Evolutionary conservation across 2,329 filamentous ascomycete genomes (phyloP).

Genomic region (Tolypocladium inflatum): DNA sequence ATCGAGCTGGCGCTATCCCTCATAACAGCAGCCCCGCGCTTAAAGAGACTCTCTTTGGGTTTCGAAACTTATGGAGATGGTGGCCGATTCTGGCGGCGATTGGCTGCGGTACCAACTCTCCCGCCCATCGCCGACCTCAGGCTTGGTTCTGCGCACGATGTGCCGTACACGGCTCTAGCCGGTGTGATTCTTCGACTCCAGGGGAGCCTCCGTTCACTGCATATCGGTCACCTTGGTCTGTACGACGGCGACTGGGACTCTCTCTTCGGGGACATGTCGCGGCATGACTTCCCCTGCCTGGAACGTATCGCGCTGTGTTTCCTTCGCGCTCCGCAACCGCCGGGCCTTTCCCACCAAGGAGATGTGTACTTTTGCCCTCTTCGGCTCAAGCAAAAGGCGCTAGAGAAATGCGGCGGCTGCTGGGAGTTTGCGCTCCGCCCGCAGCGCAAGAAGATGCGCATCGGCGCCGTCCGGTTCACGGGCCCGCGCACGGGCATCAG

Average conservation of each 20-base stretch:
- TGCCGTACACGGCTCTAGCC: not conserved
- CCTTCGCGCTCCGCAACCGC: not conserved
- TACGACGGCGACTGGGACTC: not conserved
- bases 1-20: not conserved
- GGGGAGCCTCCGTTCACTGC: not conserved
- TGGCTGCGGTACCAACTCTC: not conserved
- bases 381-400: not conserved
- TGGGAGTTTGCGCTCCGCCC: not conserved
- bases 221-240: not conserved
- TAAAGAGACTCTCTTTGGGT: not conserved
- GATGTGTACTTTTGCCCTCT: not conserved
- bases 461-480: not conserved
- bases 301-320: not conserved
- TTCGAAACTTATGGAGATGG: too few species aligned
- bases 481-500: not conserved
- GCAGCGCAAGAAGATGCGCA: not conserved
- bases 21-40: not conserved
- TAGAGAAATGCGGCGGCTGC: not conserved
- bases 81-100: not conserved
- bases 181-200: not conserved
- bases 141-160: not conserved
- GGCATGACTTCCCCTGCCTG: not conserved
- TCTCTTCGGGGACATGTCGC: not conserved
- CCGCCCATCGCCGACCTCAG: not conserved
- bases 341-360: not conserved